A percentile compares a stretch with the other conserved stretches of the same genome.
phyloP scores from a whole-genome alignment of 371 early-diverging fungal species.

The Mortierella sp. region DNA sequence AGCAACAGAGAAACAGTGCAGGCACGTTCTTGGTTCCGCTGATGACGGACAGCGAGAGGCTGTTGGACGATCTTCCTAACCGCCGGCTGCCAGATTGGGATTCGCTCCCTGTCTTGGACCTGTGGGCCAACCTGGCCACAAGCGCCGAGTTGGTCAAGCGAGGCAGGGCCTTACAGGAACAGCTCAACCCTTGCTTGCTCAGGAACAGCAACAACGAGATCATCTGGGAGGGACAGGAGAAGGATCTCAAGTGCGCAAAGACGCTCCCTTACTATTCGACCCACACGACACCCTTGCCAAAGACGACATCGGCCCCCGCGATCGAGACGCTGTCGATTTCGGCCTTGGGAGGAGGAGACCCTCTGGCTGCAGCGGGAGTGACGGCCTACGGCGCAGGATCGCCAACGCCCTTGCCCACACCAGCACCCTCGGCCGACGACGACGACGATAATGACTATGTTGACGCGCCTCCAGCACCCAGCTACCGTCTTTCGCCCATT shows the following conservation, averaged over 20 bases:
- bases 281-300: conserved; percentile 50
- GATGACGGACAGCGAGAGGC: conserved; percentile 66
- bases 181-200: conserved; percentile 65
- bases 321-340: conserved; percentile 44
- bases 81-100: conserved; percentile 64
- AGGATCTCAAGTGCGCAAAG: conserved; percentile 55
- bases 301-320: conserved; percentile 38
- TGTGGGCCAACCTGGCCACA: conserved; percentile 68
- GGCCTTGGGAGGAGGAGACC: conserved; percentile 17
- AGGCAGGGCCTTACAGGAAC: conserved; percentile 60
- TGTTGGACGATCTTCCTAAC: conserved; percentile 67
- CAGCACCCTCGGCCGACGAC: conserved; percentile 13
- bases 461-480: conserved; percentile 20
- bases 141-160: conserved; percentile 60
- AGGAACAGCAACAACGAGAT: conserved; percentile 48
- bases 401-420: conserved; percentile 20
- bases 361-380: conserved; percentile 2
- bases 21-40: conserved; percentile 70
- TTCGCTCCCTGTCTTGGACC: conserved; percentile 65
- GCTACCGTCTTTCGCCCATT: conserved; percentile 30
- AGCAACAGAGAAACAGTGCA: conserved; percentile 63
- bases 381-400: conserved; percentile 6
- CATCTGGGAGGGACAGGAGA: conserved; percentile 57
- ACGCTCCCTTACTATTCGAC: conserved; percentile 54
- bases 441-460: conserved; percentile 11